These are phyloP conservation scores for Huntiella decipiens DNA, from an alignment of 2,329 filamentous ascomycete species.

Conservation along the genomic window DNA sequence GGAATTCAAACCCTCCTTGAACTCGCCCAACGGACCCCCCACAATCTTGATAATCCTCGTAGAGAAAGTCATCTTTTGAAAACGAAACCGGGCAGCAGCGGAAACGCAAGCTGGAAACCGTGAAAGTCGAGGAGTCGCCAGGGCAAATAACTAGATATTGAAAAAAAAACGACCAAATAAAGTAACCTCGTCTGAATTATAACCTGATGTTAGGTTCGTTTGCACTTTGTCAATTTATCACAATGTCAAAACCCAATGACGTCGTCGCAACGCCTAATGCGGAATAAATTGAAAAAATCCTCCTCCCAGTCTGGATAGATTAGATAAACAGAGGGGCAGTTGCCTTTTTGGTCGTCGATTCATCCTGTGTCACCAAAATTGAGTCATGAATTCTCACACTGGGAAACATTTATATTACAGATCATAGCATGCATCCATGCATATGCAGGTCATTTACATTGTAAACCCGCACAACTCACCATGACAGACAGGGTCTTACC, in stretches of 20 bases:
- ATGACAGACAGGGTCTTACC: not conserved
- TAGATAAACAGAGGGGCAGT: slow-evolving; percentile 9
- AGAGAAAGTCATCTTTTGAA: slow-evolving; percentile 17
- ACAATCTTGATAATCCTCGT: slow-evolving; percentile 22
- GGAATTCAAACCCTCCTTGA: slow-evolving; percentile 20
- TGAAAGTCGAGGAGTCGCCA: too few species aligned
- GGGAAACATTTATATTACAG: not conserved
- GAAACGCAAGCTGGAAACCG: too few species aligned
- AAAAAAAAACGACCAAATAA: too few species aligned
- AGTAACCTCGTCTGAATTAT: too few species aligned
- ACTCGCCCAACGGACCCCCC: slow-evolving; percentile 19
- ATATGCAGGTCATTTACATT: not conserved
- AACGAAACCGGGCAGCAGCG: too few species aligned
- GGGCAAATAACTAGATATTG: too few species aligned
- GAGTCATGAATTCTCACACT: not conserved
- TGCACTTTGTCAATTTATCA: too few species aligned
- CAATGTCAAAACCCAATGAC: too few species aligned
- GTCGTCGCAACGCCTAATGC: too few species aligned
- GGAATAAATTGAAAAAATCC: not conserved
- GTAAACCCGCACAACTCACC: not conserved
- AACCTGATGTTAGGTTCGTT: too few species aligned
- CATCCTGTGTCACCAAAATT: too few species aligned
- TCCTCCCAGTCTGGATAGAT: not conserved
- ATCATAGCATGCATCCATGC: not conserved
- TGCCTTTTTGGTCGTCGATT: too few species aligned